A percentile compares a stretch with the other conserved stretches of the same genome.
These are phyloP conservation scores for Sugiyamaella mastotermitis DNA, from an alignment of 805 yeast species.

Conservation along the genomic window DNA sequence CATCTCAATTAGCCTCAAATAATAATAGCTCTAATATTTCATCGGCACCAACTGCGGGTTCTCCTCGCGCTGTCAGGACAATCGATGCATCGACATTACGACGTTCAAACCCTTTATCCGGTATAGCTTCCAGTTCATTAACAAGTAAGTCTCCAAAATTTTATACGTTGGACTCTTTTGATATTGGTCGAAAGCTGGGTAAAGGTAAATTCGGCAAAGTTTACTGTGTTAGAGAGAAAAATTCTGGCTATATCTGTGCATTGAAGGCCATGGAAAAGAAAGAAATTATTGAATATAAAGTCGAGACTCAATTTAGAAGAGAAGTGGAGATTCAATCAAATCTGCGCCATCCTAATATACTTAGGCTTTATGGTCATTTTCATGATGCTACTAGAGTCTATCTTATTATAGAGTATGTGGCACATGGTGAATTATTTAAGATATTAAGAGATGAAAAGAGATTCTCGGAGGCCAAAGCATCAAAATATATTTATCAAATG, in stretches of 20 bases:
- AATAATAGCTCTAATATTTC: constrained; percentile 2
- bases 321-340: constrained; percentile 88
- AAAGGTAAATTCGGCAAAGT: constrained; percentile 93
- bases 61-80: not conserved
- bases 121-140: constrained; percentile 10
- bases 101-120: constrained; percentile 19
- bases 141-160: constrained; percentile 17
- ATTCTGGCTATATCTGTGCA: constrained; percentile 78
- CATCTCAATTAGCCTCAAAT: too few species aligned
- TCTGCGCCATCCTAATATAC: constrained; percentile 66
- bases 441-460: constrained; percentile 59
- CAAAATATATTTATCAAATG: constrained; percentile 67
- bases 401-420: constrained; percentile 75
- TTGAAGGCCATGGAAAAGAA: constrained; percentile 83
- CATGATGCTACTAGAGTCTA: constrained; percentile 77
- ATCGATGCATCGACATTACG: constrained; percentile 12
- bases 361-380: constrained; percentile 81
- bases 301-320: constrained; percentile 79
- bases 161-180: constrained; percentile 60
- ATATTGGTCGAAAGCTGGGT: constrained; percentile 80
- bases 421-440: constrained; percentile 81
- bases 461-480: constrained; percentile 67
- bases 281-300: constrained; percentile 67
- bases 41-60: not conserved
- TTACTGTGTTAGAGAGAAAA: constrained; percentile 75